These are phyloP conservation scores for Colletotrichum lindemuthianum DNA, from an alignment of 2,329 filamentous ascomycete genomes.

Conservation along the genomic window DNA sequence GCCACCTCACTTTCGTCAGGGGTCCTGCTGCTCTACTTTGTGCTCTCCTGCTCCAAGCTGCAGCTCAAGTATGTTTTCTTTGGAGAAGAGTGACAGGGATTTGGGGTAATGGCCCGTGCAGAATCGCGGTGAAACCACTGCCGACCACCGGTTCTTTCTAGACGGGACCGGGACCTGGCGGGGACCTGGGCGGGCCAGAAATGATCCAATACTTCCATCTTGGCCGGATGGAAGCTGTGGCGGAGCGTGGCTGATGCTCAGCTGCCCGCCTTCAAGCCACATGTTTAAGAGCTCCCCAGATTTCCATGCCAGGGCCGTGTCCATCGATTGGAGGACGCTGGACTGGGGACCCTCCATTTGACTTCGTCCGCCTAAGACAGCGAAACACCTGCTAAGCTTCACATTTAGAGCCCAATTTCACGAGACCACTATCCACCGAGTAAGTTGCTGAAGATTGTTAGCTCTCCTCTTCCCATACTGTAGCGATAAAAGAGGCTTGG, in stretches of 20 bases:
- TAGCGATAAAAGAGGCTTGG: too few relatives aligned
- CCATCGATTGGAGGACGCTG: not conserved
- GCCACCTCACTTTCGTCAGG: slow-evolving; percentile 29
- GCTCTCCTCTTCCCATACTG: too few relatives aligned
- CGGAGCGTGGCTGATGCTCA: not conserved
- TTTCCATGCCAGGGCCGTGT: slow-evolving; percentile 10
- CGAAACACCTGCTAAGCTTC: slow-evolving; percentile 14
- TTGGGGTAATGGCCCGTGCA: slow-evolving; percentile 24
- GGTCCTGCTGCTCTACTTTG: slow-evolving; percentile 11
- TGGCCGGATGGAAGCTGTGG: too few relatives aligned
- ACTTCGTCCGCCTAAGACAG: slow-evolving; percentile 17
- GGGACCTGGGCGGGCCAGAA: too few relatives aligned
- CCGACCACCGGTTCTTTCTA: not conserved
- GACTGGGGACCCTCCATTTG: slow-evolving; percentile 31
- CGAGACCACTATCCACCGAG: slow-evolving; percentile 12
- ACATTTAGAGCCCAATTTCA: slow-evolving; percentile 9
- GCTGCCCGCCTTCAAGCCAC: not conserved
- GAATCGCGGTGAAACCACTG: slow-evolving; percentile 32
- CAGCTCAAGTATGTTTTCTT: not conserved
- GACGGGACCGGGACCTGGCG: too few relatives aligned
- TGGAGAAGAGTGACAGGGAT: slow-evolving; percentile 22
- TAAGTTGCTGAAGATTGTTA: not conserved
- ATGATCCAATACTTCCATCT: too few relatives aligned
- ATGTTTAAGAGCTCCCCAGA: not conserved
- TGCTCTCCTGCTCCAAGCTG: slow-evolving; percentile 8